Conservation (phyloP, 2,329 filamentous ascomycete genomes). For the Paracoccidioides lutzii region DNA sequence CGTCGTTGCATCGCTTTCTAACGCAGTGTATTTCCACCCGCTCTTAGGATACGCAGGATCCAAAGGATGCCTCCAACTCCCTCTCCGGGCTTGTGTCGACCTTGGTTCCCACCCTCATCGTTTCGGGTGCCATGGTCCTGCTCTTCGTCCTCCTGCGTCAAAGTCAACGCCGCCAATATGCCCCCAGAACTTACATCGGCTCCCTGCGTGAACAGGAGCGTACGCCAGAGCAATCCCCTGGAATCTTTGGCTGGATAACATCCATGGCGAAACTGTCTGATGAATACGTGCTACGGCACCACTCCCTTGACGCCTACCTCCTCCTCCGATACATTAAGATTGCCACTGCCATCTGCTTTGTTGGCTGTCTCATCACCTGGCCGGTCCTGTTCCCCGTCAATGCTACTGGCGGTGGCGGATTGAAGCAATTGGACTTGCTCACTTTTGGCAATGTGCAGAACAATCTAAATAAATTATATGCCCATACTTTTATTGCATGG, state of each 20-base stretch:
- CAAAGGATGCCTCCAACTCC: conserved; percentile 14
- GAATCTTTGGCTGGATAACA: conserved; percentile 54
- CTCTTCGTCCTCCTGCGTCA: conserved; percentile 40
- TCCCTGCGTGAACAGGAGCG: conserved; percentile 42
- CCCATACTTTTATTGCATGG: conserved; percentile 69
- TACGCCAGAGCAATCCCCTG: conserved; percentile 45
- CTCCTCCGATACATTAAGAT: conserved; percentile 81
- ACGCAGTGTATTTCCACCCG: background rate
- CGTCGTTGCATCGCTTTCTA: too few species aligned
- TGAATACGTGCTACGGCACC: conserved; percentile 72
- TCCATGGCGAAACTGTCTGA: conserved; percentile 57
- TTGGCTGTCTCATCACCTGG: conserved; percentile 74
- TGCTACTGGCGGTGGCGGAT: conserved; percentile 58
- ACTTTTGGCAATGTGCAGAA: conserved; percentile 63
- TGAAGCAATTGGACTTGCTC: conserved; percentile 60
- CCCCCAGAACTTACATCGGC: conserved; percentile 43
- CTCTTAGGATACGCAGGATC: conserved; percentile 6
- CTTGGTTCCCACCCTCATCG: conserved; percentile 34
- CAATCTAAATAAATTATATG: conserved; percentile 58
- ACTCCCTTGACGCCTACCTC: conserved; percentile 83
- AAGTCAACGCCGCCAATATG: conserved; percentile 39
- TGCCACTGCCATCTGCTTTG: conserved; percentile 62
- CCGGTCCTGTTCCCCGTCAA: conserved; percentile 84
- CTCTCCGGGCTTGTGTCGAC: conserved; percentile 37
- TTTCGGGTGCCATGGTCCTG: conserved; percentile 35